Conservation (phyloP, 768 basidiomycete species). For the Boletellus ananiceps region DNA sequence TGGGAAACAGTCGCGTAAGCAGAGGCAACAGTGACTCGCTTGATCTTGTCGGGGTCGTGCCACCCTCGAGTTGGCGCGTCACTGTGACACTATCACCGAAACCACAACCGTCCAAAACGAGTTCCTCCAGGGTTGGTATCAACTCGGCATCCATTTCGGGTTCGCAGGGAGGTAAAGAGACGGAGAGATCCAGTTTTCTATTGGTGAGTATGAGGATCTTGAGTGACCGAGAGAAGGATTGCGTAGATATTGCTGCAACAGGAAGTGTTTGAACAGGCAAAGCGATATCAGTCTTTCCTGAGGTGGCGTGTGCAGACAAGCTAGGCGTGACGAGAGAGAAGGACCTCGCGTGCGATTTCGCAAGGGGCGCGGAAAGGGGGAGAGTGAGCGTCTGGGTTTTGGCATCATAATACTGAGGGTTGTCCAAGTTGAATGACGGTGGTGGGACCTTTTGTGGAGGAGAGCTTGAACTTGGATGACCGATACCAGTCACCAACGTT, state of each 20-base stretch:
- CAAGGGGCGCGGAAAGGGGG: slow-evolving; percentile 54
- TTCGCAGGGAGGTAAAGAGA: slow-evolving; percentile 44
- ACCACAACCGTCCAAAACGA: slow-evolving; percentile 69
- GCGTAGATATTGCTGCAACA: slow-evolving; percentile 52
- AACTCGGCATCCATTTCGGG: slow-evolving; percentile 35
- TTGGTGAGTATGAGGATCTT: slow-evolving; percentile 56
- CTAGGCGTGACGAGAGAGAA: slow-evolving; percentile 48
- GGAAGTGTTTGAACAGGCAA: slow-evolving; percentile 69
- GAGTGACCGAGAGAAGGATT: slow-evolving; percentile 58
- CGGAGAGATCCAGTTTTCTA: slow-evolving; percentile 62
- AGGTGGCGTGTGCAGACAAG: neutral
- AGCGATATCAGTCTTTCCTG: slow-evolving; percentile 39
- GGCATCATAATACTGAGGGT: slow-evolving; percentile 56
- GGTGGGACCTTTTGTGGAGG: slow-evolving; percentile 21
- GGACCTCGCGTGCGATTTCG: slow-evolving; percentile 51
- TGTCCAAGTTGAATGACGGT: slow-evolving; percentile 36
- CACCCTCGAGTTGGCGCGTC: slow-evolving; percentile 31
- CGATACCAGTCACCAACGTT: slow-evolving; percentile 15
- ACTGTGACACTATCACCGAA: slow-evolving; percentile 57
- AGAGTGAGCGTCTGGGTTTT: slow-evolving; percentile 57
- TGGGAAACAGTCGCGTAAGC: slow-evolving; percentile 65
- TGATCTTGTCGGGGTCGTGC: slow-evolving; percentile 39
- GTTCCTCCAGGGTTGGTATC: slow-evolving; percentile 68
- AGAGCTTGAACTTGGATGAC: slow-evolving; percentile 22
- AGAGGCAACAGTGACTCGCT: slow-evolving; percentile 55